These are phyloP conservation scores for Cutaneotrichosporon sp. DNA, from an alignment of 1,284 basidiomycete species.

Conservation along the genomic window DNA sequence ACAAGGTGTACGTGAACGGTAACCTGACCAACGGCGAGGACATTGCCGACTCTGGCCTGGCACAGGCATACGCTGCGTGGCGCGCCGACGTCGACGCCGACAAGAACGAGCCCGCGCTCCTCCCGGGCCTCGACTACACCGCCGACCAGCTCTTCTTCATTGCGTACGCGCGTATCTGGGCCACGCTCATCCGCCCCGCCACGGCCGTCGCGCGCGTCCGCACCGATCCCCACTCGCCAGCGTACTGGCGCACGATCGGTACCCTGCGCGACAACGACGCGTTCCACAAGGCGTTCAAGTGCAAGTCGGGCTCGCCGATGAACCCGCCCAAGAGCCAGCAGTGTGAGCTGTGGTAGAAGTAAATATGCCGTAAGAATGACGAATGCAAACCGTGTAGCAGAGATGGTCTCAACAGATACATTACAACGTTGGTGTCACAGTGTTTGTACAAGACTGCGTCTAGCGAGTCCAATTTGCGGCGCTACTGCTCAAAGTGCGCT, in stretches of 20 bases:
- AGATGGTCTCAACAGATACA: too few relatives aligned
- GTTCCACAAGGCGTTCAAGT: constrained; percentile 47
- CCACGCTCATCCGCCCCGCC: constrained; percentile 39
- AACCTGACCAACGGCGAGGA: constrained; percentile 77
- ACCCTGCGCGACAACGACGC: constrained; percentile 56
- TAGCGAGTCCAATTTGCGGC: too few relatives aligned
- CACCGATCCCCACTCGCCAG: constrained; percentile 83
- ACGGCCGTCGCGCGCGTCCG: constrained; percentile 67
- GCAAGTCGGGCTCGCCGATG: constrained; percentile 41
- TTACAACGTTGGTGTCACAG: too few relatives aligned
- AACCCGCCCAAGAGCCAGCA: constrained; percentile 39
- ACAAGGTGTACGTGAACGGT: constrained; percentile 76
- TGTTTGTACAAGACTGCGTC: too few relatives aligned
- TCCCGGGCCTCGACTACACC: constrained; percentile 62
- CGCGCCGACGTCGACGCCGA: constrained; percentile 49
- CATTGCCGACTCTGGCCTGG: constrained; percentile 78
- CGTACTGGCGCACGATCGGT: constrained; percentile 69
- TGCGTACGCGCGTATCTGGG: constrained; percentile 57
- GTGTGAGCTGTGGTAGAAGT: constrained; percentile 38
- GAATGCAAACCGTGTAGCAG: too few relatives aligned
- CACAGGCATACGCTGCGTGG: constrained; percentile 85
- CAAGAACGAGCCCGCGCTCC: constrained; percentile 55
- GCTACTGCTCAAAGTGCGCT: neutral
- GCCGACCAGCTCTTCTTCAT: constrained; percentile 84
- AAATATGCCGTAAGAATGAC: neutral